These are phyloP conservation scores for Marchantia polymorpha DNA, from an alignment of 225 moss, liverwort and hornwort species.

Conservation along the genomic window DNA sequence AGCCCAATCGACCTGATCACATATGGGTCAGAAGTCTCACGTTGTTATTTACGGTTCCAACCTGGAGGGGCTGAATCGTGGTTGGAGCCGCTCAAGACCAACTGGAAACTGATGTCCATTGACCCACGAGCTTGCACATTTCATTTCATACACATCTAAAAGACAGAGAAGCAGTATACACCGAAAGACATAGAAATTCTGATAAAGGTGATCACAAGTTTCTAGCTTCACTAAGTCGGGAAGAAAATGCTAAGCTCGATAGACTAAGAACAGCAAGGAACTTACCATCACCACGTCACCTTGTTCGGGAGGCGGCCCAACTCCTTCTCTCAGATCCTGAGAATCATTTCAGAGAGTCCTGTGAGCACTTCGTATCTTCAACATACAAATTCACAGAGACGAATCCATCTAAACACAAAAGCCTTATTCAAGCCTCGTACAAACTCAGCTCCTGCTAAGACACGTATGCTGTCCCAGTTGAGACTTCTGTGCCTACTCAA, in stretches of 20 bases:
- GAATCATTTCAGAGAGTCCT: slow-evolving; percentile 17
- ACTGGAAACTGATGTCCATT: not conserved
- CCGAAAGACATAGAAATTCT: not conserved
- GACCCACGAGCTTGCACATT: not conserved
- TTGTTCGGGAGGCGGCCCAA: slow-evolving; percentile 57
- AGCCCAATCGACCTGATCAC: slow-evolving; percentile 83
- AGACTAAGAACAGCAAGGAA: not conserved
- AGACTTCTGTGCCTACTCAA: not conserved
- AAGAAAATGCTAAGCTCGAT: not conserved
- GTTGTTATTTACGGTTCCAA: not conserved
- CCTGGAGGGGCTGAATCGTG: not conserved
- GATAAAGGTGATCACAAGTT: not conserved
- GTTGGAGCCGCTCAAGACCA: not conserved
- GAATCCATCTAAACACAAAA: not conserved
- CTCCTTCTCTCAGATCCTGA: slow-evolving; percentile 86
- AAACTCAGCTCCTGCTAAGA: not conserved
- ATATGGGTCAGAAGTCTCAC: not conserved
- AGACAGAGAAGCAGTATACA: not conserved
- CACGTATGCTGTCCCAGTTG: not conserved
- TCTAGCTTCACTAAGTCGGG: not conserved
- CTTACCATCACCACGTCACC: slow-evolving; percentile 91
- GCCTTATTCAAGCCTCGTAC: not conserved
- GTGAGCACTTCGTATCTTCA: not conserved
- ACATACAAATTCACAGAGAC: not conserved
- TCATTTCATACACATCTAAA: not conserved